Conservation (phyloP, 441 rosid genomes). For the Adansonia rubrostipa region DNA sequence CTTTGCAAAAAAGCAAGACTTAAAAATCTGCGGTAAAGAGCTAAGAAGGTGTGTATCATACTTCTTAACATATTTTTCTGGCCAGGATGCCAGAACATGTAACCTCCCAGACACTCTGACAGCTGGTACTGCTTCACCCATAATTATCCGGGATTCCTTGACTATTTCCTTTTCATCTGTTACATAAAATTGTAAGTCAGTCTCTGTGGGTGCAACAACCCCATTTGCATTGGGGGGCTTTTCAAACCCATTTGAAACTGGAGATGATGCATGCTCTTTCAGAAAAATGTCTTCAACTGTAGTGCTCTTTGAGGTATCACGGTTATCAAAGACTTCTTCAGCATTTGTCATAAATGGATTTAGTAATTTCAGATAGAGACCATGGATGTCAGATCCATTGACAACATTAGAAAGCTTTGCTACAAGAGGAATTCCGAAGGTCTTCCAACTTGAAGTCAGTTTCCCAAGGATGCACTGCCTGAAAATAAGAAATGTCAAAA, state of each 20-base stretch:
- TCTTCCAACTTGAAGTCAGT: slow-evolving; percentile 55
- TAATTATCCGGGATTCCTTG: slow-evolving; percentile 51
- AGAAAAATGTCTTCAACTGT: slow-evolving; percentile 43
- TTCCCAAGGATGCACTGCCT: slow-evolving; percentile 74
- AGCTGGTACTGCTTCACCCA: slow-evolving; percentile 51
- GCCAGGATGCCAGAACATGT: slow-evolving; percentile 67
- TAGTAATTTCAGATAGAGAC: slow-evolving; percentile 66
- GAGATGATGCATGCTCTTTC: slow-evolving; percentile 38
- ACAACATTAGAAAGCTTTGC: slow-evolving; percentile 55
- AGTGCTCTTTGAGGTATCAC: slow-evolving; percentile 40
- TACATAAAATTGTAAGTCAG: slow-evolving; percentile 64
- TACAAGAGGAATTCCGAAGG: slow-evolving; percentile 84
- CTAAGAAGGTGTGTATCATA: slow-evolving; percentile 52
- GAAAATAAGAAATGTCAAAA: slow-evolving; percentile 31
- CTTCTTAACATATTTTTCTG: slow-evolving; percentile 51
- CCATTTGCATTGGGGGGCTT: slow-evolving; percentile 41
- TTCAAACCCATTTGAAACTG: slow-evolving; percentile 38
- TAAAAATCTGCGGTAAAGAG: slow-evolving; percentile 61
- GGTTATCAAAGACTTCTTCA: slow-evolving; percentile 39
- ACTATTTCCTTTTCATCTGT: slow-evolving; percentile 71
- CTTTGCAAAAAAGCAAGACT: slow-evolving; percentile 51
- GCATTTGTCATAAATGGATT: slow-evolving; percentile 54
- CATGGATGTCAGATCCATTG: slow-evolving; percentile 62
- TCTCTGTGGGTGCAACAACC: slow-evolving; percentile 50
- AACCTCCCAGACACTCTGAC: slow-evolving; percentile 45